Base-by-base conservation (phyloP, 352 stramenopile genomes). In the Phytophthora palmivora region DNA sequence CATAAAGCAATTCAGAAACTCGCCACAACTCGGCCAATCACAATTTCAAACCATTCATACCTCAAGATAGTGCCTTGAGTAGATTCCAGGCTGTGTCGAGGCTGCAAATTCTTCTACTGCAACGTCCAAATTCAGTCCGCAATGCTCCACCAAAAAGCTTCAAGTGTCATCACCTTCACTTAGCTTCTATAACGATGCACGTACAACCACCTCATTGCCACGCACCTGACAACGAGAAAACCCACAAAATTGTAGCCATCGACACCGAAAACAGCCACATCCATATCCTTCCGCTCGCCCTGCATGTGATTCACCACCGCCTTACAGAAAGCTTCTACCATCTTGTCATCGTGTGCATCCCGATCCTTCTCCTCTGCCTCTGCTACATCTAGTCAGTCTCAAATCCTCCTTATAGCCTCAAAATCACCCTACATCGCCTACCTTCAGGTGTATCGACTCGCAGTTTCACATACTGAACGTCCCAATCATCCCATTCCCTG, bases 401-500 rank as follows among this genome's bases (percentile, higher is more conserved):
- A 45, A 10, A 26, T 10, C 18, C 12, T 24, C 1, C 18, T 21
- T 42, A 10, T 8, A 21, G 8, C 12, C 26, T 11, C 18, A 15
- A 60, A 44, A 28, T 2, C 6, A 14, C 15, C 42, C 42, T 8
- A 1, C 15, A 46, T 42, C 19, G 41, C 34, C 8, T 32, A 88
- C 76, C 76, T 72, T 82, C 76, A 2, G 71, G 47, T 12, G 70
- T 68, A 24, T 67, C 55, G 6, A 79, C 58, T 3, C 46, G 60
- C 33, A 96, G 71, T 58, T 96, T 94, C 30, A 89, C 71, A 48
- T 88, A 96, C 36, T 91, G 65, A 1, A 96, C 87, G 43, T 96
- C 87, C 87, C 87, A 96, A 53, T 96, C 87, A 21, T 93, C 79
- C 87, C 87, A 96, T 67, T 96, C 87, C 49, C 87, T 95, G 10